These are phyloP conservation scores for Hanseniaspora nectarophila DNA, from an alignment of 805 yeast genomes.

Conservation along the genomic window DNA sequence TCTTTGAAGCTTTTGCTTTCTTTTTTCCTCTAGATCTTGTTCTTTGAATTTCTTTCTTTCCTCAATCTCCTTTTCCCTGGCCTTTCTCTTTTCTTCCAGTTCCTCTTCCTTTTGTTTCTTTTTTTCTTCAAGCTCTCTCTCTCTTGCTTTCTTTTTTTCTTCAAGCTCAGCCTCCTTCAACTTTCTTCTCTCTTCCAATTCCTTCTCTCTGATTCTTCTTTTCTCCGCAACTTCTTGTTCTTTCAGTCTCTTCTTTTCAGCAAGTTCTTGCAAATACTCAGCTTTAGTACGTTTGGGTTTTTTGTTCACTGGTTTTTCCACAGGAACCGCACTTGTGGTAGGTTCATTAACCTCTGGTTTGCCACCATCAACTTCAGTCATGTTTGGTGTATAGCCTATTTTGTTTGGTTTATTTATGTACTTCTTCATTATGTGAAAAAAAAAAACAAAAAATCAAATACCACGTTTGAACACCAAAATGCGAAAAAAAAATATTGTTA, in stretches of 20 bases:
- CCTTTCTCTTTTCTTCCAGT: conserved; percentile 19
- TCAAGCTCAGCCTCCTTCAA: neutral
- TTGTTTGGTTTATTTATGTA: no score
- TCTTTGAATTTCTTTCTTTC: conserved; percentile 17
- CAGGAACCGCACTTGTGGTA: neutral
- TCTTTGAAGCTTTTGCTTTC: conserved; percentile 17
- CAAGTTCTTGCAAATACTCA: conserved; percentile 19
- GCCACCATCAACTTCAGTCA: conserved; percentile 18
- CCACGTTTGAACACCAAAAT: neutral
- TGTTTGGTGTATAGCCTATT: no score
- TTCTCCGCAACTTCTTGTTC: conserved; percentile 20
- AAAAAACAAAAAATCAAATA: neutral
- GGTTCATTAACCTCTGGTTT: neutral
- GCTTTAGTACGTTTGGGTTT: conserved; percentile 16
- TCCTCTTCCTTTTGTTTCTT: conserved; percentile 3
- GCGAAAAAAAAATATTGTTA: neutral
- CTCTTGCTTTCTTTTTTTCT: conserved; percentile 10
- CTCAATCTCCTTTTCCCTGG: conserved; percentile 12
- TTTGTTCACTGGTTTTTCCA: conserved; percentile 21
- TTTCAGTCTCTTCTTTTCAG: conserved; percentile 16
- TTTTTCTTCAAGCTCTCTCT: conserved; percentile 18
- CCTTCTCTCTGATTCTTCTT: conserved; percentile 21
- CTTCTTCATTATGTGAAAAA: no score
- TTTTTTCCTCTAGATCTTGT: neutral
- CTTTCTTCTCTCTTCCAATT: conserved; percentile 16